Evolutionary conservation across 768 basidiomycete species (phyloP).

Genomic region (Auricularia cornea): DNA sequence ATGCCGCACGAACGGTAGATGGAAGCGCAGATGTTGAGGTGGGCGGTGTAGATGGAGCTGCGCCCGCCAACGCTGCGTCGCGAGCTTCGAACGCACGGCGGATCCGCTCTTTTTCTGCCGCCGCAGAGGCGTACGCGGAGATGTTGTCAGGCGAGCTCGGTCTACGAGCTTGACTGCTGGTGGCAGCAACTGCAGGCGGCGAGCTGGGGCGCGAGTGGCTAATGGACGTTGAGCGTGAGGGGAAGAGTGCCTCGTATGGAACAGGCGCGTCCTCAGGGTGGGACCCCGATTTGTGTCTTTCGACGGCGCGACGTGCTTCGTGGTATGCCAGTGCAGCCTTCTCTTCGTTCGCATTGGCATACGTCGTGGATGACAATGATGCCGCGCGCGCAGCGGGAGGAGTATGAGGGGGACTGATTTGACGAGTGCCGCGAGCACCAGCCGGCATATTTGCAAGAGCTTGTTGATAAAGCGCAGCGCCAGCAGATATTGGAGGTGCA

Average conservation of each 20-base stretch:
- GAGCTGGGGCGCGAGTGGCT: not conserved
- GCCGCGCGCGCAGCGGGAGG: slow-evolving; percentile 11
- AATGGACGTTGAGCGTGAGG: slow-evolving; percentile 3
- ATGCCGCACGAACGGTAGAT: not conserved
- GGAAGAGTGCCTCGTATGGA: slow-evolving; percentile 15
- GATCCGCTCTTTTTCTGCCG: slow-evolving; percentile 10
- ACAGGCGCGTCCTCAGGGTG: slow-evolving; percentile 16
- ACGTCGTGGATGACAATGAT: slow-evolving; percentile 29
- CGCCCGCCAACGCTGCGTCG: not conserved
- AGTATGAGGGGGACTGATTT: slow-evolving; percentile 11
- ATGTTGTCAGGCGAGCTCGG: not conserved
- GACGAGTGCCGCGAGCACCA: slow-evolving; percentile 20
- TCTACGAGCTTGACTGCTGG: not conserved
- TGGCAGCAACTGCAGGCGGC: not conserved
- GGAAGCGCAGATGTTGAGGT: too few relatives aligned
- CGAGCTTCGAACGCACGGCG: slow-evolving; percentile 10
- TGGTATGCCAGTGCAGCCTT: slow-evolving; percentile 67
- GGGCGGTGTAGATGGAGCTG: not conserved
- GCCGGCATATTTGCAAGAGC: slow-evolving; percentile 33
- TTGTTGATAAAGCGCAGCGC: slow-evolving; percentile 36
- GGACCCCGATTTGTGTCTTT: slow-evolving; percentile 37
- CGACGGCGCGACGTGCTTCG: slow-evolving; percentile 64
- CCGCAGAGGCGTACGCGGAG: not conserved
- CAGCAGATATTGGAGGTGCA: slow-evolving; percentile 26
- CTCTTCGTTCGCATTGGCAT: slow-evolving; percentile 61